These are phyloP conservation scores for Alternaria ventricosa DNA, from an alignment of 2,329 filamentous ascomycete species.

Conservation along the genomic window DNA sequence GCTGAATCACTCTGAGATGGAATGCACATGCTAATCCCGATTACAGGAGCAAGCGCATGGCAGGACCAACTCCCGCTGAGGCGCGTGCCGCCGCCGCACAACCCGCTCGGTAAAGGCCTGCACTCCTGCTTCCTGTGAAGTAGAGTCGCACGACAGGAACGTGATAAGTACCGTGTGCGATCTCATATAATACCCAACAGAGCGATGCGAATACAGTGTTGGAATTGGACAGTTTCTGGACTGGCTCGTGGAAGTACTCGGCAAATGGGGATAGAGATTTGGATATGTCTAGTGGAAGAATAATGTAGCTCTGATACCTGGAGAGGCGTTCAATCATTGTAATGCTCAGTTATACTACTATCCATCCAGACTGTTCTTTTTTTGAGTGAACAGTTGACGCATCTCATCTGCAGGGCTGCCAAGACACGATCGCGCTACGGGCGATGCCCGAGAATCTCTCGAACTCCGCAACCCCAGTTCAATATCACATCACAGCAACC, in stretches of 20 bases:
- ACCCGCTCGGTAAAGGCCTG: constrained; percentile 8
- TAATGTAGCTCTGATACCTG: neutral
- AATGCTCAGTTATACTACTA: neutral
- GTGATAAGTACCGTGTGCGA: neutral
- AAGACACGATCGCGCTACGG: constrained; percentile 20
- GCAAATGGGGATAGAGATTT: neutral
- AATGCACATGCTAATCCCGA: neutral
- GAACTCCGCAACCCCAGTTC: constrained; percentile 28
- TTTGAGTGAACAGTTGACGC: neutral
- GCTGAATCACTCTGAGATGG: constrained; percentile 34
- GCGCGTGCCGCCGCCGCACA: constrained; percentile 5
- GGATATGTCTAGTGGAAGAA: neutral
- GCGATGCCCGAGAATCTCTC: constrained; percentile 29
- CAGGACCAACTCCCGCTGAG: constrained; percentile 9
- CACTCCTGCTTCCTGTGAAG: neutral
- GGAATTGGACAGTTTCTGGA: constrained; percentile 15
- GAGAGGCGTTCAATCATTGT: constrained; percentile 8
- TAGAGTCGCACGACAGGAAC: neutral
- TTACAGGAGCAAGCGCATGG: constrained; percentile 20
- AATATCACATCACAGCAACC: constrained; percentile 26
- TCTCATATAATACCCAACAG: neutral
- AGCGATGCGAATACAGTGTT: constrained; percentile 14
- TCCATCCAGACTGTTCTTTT: neutral
- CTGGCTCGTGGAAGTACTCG: neutral
- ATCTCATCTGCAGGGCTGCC: constrained; percentile 8